Base-by-base conservation (phyloP, 306 rosid genomes). In the Nissolia schottii region DNA sequence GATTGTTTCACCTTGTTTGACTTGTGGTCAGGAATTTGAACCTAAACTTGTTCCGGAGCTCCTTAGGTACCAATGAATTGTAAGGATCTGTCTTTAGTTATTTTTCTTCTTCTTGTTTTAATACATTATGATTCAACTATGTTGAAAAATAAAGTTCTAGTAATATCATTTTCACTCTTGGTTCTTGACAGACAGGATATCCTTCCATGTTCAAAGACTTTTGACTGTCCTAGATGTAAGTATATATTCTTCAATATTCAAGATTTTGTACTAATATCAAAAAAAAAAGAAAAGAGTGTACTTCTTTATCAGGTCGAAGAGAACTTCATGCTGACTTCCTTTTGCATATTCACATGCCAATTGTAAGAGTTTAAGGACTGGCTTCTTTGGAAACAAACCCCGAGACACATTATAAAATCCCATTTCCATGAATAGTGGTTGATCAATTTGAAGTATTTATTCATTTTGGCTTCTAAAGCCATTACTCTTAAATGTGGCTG, bases 181-280 rank as follows among this genome's bases (percentile, higher is more conserved):
- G 28, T 75, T 78, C 41, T 41, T 78, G 76, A 61, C 83, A 89
- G 96, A 70, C 73, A 29, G 32, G 83, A 70, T 43, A 54, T 71
- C 64, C 85, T 82, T 75, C 97, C 93, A 16, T 91, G 98, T 84
- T 56, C 23, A 61, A 68, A 82, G 74, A 71, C 61, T 74, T 66
- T 82, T 66, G 64, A 29, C 35, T 93, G 98, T 80, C 92, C 90
- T 69, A 81, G 60, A 70, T 87, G 98, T 93, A 89, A 87, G 96
- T 34, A 68, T 34, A 50, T 60, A 19, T 34, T 61, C 24, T 61
- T 75, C 16, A 3, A 38, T 18, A 28, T 53, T 59, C 40, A 34
- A 51, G 18, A 55, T 5, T n/a, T 78, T n/a, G n/a, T n/a, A n/a
- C n/a, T n/a, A n/a, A n/a, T n/a, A n/a, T n/a, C n/a, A n/a, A n/a